A percentile compares a stretch with the other conserved stretches of the same genome.
Evolutionary conservation across 257 asterid species (phyloP).

Genomic region (Leonotis leonurus): DNA sequence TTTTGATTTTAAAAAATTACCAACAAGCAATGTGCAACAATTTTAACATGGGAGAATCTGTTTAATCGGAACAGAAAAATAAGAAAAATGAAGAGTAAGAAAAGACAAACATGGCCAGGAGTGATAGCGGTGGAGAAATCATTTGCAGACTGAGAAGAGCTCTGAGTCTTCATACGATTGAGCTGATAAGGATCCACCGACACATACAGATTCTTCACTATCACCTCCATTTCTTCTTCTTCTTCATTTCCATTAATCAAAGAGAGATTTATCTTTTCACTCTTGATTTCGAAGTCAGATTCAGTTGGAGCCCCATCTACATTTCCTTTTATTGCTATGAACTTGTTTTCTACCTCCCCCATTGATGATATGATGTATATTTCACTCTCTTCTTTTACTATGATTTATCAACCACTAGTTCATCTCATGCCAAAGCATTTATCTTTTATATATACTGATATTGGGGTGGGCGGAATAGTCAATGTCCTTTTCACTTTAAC

Average conservation of each 20-base stretch:
- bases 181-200: constrained; percentile 71
- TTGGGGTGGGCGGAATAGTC: too few species aligned
- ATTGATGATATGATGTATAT: neutral
- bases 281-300: constrained; percentile 26
- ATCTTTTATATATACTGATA: too few species aligned
- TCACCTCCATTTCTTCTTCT: constrained; percentile 12
- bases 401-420: too few species aligned
- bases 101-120: constrained; percentile 33
- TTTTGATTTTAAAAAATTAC: too few species aligned
- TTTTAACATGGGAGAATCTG: too few species aligned
- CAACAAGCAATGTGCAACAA: too few species aligned
- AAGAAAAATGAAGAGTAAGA: too few species aligned
- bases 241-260: neutral
- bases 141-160: constrained; percentile 40
- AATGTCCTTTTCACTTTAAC: too few species aligned
- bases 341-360: constrained; percentile 25
- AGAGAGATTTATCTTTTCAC: constrained; percentile 11
- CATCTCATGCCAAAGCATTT: too few species aligned
- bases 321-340: constrained; percentile 18
- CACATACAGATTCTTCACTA: constrained; percentile 44
- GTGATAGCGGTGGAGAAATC: constrained; percentile 26
- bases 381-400: neutral
- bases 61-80: too few species aligned
- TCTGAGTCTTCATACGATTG: constrained; percentile 48
- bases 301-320: constrained; percentile 27